Base-by-base conservation (phyloP, 306 rosid species). In the Leucaena leucocephala region DNA sequence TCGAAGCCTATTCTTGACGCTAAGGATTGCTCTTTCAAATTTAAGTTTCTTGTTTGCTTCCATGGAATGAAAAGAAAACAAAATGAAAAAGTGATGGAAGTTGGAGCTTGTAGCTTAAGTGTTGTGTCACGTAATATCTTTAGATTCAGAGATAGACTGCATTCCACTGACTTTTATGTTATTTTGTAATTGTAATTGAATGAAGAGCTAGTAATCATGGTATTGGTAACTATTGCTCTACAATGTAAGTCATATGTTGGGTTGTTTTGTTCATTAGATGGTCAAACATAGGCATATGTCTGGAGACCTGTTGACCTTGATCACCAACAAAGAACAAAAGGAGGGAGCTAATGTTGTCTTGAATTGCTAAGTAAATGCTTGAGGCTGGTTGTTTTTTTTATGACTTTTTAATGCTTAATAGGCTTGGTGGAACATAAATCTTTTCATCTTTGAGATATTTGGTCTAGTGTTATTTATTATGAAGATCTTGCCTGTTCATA, bases 371-470 rank as follows among this genome's bases (percentile, higher is more conserved):
- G 21, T 55, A 39, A 54, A 52, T 39, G 68, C 50, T 55, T 64
- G 55, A 44, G 10, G 42, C 64, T 19, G 22, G 65, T 55, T 4
- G 42, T 71, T 70, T 61, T 8, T 48, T 50, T 16, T 3, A 43
- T 38, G 50, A 71, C 8, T 76, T 72, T 39, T n/a, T 52, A 22
- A 54, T 68, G 68, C 68, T 50, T 39, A 54, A 42, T 52, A 5
- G 21, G 34, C 57, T 68, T 8, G 22, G 67, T 42, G 38, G 15
- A 63, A 14, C 74, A 71, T 63, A 27, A 59, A 48, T 50, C 80
- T 61, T 43, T 84, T 76, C 45, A 34, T 43, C 49, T 2, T 27
- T 52, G 79, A 42, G 52, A 71, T 84, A 63, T 35, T 75, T 62
- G 71, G 35, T 40, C 44, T 65, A 63, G 40, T 70, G 69, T 9